Evolutionary conservation across 306 rosid genomes (phyloP).

Genomic region (Trifolium repens): DNA sequence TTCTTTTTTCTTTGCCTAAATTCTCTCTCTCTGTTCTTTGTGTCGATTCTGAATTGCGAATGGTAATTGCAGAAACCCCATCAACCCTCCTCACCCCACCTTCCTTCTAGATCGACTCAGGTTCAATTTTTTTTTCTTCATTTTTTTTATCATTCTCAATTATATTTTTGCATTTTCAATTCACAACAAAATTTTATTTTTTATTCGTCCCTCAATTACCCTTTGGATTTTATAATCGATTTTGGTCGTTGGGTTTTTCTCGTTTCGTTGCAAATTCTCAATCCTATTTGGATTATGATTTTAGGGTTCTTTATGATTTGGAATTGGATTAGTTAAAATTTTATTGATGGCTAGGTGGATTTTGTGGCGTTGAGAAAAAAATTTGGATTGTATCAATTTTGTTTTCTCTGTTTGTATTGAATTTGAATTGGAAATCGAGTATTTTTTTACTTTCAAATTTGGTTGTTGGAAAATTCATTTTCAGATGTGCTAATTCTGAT

Average conservation of each 20-base stretch:
- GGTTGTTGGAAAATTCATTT: conserved; percentile 30
- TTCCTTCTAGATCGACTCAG: conserved; percentile 71
- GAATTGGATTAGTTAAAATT: conserved; percentile 12
- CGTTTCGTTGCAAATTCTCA: conserved; percentile 22
- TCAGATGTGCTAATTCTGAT: conserved; percentile 3
- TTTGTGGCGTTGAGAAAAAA: not conserved
- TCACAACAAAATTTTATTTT: not conserved
- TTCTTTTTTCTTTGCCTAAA: conserved; percentile 37
- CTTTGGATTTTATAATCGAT: conserved; percentile 16
- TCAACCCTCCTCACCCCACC: conserved; percentile 52
- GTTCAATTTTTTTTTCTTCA: conserved; percentile 43
- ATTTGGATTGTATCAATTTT: conserved; percentile 20
- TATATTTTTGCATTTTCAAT: not conserved
- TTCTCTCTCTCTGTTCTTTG: conserved; percentile 35
- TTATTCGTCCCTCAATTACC: conserved; percentile 1
- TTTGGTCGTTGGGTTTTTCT: conserved; percentile 27
- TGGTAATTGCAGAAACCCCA: conserved; percentile 54
- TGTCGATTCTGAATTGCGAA: conserved; percentile 45
- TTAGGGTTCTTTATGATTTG: conserved; percentile 33
- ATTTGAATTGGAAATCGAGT: conserved; percentile 9
- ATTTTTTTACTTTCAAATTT: conserved; percentile 2
- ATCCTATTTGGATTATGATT: conserved; percentile 16
- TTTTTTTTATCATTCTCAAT: not conserved
- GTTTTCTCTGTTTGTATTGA: conserved; percentile 2
- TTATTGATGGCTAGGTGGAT: conserved; percentile 31